Evolutionary conservation across 495 filamentous ascomycete species (phyloP).

Genomic region (Podospora bellae-mahoneyi): DNA sequence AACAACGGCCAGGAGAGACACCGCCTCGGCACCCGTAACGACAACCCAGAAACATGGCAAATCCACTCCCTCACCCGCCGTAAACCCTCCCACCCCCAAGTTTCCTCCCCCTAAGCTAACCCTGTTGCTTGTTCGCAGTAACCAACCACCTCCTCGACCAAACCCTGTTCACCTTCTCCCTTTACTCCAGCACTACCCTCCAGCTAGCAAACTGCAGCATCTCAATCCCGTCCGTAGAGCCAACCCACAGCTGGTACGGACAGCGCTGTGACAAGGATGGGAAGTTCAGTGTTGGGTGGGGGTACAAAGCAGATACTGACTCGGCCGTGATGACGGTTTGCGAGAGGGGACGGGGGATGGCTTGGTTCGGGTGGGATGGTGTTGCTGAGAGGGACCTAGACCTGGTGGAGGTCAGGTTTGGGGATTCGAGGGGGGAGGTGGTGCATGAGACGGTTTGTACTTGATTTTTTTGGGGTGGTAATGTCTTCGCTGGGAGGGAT

Average conservation of each 20-base stretch:
- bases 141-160: not conserved
- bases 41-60: not conserved
- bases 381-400: not conserved
- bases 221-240: not conserved
- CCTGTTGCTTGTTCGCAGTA: not conserved
- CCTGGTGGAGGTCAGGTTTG: not conserved
- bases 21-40: no score
- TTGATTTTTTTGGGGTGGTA: no score
- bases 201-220: not conserved
- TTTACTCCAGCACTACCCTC: not conserved
- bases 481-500: no score
- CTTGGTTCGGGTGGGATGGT: slow-evolving; percentile 15
- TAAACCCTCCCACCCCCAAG: not conserved
- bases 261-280: not conserved
- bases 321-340: slow-evolving; percentile 30
- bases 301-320: slow-evolving; percentile 21
- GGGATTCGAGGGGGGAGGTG: slow-evolving; percentile 12
- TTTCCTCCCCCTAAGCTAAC: no score
- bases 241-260: not conserved
- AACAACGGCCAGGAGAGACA: no score
- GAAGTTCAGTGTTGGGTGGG: slow-evolving; percentile 24
- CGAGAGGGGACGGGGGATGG: slow-evolving; percentile 16
- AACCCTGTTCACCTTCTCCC: not conserved
- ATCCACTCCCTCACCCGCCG: not conserved
- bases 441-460: slow-evolving; percentile 14